phyloP scores from a whole-genome alignment of 257 asterid species.

The Pogostemon cablin region DNA sequence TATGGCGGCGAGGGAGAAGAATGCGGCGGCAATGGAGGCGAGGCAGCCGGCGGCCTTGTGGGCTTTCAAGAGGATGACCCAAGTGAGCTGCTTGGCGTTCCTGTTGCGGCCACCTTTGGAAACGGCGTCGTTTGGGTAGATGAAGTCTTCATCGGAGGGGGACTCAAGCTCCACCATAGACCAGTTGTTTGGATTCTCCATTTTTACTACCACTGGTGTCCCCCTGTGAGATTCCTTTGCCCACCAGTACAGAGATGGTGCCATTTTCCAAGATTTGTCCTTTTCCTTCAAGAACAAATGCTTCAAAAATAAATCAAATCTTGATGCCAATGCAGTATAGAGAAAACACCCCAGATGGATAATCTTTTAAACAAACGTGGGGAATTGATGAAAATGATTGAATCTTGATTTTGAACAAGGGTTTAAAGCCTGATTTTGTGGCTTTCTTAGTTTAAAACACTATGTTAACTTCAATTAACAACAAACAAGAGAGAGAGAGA shows the following conservation, averaged over 20 bases:
- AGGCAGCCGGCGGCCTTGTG: conserved; percentile 91
- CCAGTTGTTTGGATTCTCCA: conserved; percentile 97
- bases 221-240: conserved; percentile 69
- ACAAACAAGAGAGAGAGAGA: background rate
- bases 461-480: conserved; percentile 24
- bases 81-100: conserved; percentile 93
- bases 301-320: conserved; percentile 2
- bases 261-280: conserved; percentile 43
- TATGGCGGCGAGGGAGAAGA: conserved; percentile 60
- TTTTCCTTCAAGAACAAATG: background rate
- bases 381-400: background rate
- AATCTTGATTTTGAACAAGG: no score
- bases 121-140: conserved; percentile 52
- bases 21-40: conserved; percentile 79
- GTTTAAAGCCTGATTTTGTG: background rate
- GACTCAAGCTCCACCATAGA: conserved; percentile 88
- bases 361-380: background rate
- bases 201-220: conserved; percentile 87
- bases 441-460: background rate
- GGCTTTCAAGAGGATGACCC: conserved; percentile 91
- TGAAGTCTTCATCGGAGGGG: conserved; percentile 70
- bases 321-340: background rate
- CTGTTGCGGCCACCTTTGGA: conserved; percentile 70
- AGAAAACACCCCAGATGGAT: conserved; percentile 5
- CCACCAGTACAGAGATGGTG: conserved; percentile 85